phyloP scores from a whole-genome alignment of 2,329 filamentous ascomycete genomes.

The Bipolaris gigantea region DNA sequence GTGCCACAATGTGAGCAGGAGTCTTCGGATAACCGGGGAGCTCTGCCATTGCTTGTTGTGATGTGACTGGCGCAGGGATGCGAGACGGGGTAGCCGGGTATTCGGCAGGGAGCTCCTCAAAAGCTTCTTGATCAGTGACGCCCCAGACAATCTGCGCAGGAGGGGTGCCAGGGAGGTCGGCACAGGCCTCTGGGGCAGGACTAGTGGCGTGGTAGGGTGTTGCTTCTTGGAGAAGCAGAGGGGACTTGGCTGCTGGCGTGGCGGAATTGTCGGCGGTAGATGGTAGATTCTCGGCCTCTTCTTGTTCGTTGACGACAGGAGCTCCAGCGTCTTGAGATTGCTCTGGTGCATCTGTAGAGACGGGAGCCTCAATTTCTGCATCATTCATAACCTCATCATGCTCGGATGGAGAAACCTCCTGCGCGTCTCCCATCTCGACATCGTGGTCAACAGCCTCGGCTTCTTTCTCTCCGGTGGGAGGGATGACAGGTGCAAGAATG shows the following conservation, averaged over 20 bases:
- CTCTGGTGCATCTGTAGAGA: not conserved
- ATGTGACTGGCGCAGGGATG: slow-evolving; percentile 10
- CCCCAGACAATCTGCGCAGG: slow-evolving; percentile 13
- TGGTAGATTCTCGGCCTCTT: not conserved
- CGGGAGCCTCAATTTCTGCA: not conserved
- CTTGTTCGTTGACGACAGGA: not conserved
- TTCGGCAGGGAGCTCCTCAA: slow-evolving; percentile 13
- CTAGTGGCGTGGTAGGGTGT: slow-evolving; percentile 4
- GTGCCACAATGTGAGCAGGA: slow-evolving; percentile 25
- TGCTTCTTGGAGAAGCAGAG: not conserved
- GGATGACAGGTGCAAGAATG: not conserved
- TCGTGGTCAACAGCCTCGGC: not conserved
- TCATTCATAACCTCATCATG: not conserved
- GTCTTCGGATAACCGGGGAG: slow-evolving; percentile 31
- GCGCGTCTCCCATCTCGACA: slow-evolving; percentile 4
- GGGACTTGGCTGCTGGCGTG: slow-evolving; percentile 5
- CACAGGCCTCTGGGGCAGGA: slow-evolving; percentile 1
- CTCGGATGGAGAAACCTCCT: not conserved
- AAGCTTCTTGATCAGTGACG: slow-evolving; percentile 21
- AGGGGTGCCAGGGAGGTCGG: slow-evolving; percentile 7
- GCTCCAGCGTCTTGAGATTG: not conserved
- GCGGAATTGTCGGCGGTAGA: not conserved
- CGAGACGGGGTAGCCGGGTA: slow-evolving; percentile 18
- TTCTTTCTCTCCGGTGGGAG: not conserved
- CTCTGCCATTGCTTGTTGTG: slow-evolving; percentile 16